Conservation (phyloP, 768 basidiomycete species). For the Auriscalpium microsporum region DNA sequence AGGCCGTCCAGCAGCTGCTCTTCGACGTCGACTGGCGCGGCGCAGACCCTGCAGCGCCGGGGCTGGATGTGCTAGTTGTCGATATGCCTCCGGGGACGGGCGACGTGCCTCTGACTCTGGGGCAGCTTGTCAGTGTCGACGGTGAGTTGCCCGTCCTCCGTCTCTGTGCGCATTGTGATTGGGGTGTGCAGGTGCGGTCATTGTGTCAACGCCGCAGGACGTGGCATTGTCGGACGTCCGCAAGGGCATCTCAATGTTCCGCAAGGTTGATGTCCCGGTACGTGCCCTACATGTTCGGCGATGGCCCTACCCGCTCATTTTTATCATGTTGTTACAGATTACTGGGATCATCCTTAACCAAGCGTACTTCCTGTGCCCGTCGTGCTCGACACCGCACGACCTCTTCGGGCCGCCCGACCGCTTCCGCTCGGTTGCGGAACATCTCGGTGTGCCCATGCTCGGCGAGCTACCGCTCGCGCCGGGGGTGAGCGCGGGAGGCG, state of each 20-base stretch:
- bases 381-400: conserved; percentile 54
- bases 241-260: conserved; percentile 89
- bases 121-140: conserved; percentile 77
- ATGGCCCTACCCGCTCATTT: neutral
- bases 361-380: conserved; percentile 72
- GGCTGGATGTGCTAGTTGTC: conserved; percentile 79
- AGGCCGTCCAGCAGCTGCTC: conserved; percentile 90
- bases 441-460: conserved; percentile 55
- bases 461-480: conserved; percentile 78
- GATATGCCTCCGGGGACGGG: conserved; percentile 99
- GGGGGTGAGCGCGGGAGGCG: conserved; percentile 64
- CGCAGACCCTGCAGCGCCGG: conserved; percentile 21
- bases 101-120: conserved; percentile 88
- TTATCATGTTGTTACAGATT: conserved; percentile 42
- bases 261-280: conserved; percentile 82
- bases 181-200: conserved; percentile 61
- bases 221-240: conserved; percentile 87
- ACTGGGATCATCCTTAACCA: conserved; percentile 84
- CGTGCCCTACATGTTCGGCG: conserved; percentile 18
- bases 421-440: conserved; percentile 51
- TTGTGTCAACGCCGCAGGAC: conserved; percentile 94
- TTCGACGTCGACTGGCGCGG: conserved; percentile 91
- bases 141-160: conserved; percentile 38
- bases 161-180: neutral
- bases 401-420: conserved; percentile 63